Evolutionary conservation across 441 rosid species (phyloP), one percentile per base, ranked within the genome.

Genomic region (Isatis lusitanica): DNA sequence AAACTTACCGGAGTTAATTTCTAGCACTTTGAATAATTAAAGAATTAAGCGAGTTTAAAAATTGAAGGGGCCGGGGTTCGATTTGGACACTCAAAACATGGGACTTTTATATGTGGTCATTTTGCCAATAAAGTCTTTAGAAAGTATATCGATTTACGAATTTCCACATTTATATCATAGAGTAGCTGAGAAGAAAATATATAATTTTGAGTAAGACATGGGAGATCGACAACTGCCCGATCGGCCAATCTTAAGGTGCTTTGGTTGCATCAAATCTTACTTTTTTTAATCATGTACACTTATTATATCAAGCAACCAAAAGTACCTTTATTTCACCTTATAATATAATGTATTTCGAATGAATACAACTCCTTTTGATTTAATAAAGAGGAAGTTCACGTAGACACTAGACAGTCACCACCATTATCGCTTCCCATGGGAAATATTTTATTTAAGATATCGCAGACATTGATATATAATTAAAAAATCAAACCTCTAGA

Each of bases 141-240:
- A 74, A 68, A 43, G 51, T 68, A 68, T 24, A 44, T 9, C 46
- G 57, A 68, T 60, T 11, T 6, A 69, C 66, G 66, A 55, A 69
- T 75, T 63, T 75, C 66, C 66, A 56, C 66, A 44, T 63, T 63
- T 69, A 55, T 63, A 75, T 63, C 39, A 69, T 63, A 63, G 55
- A 76, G 44, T 70, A 57, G 31, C 35, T 48, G 21, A 40, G 21
- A 48, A 39, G 33, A 31, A 21, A 70, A 5, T n/a, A 15, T 21
- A 63, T 39, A 73, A 10, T 24, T 56, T 57, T 48, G 16, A 71
- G 13, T 18, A 31, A 71, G 73, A 65, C 76, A 65, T 52, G 68
- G 63, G 51, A 77, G 77, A 77, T 71, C 42, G 76, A 71, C 80
- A 77, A 77, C 80, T 71, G 73, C 80, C 18, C 8, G 63, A 52